Percentiles rank a stretch among this genome's conserved stretches.
These are phyloP conservation scores for Lagerstroemia speciosa DNA, from an alignment of 345 rosid species.

Conservation along the genomic window DNA sequence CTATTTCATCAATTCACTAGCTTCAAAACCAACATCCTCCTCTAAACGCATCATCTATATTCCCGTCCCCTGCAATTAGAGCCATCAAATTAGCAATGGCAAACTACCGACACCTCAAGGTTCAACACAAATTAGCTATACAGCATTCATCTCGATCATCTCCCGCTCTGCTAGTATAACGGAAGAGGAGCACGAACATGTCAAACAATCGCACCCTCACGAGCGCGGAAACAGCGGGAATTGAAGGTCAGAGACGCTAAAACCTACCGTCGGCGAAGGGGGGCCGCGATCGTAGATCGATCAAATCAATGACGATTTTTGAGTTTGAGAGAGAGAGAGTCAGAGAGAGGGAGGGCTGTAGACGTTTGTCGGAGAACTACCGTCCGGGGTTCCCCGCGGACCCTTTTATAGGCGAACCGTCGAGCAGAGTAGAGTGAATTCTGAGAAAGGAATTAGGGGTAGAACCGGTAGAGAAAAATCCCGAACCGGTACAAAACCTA, in stretches of 20 bases:
- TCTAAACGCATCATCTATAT: too few species aligned
- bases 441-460: too few species aligned
- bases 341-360: neutral
- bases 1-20: neutral
- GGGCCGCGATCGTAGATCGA: neutral
- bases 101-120: too few species aligned
- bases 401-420: neutral
- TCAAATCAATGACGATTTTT: neutral
- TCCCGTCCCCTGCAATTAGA: neutral
- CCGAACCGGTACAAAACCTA: too few species aligned
- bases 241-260: too few species aligned
- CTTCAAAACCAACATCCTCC: too few species aligned
- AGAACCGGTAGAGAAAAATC: too few species aligned
- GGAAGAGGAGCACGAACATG: neutral
- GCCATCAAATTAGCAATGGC: too few species aligned
- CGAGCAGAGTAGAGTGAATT: neutral
- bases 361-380: neutral
- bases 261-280: neutral
- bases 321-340: neutral
- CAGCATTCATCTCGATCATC: neutral
- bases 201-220: neutral
- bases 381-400: neutral
- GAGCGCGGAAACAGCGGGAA: neutral
- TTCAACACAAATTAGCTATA: neutral
- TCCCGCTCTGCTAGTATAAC: neutral